Base-by-base conservation (phyloP, 2,329 filamentous ascomycete genomes). In the Curvularia lunata region DNA sequence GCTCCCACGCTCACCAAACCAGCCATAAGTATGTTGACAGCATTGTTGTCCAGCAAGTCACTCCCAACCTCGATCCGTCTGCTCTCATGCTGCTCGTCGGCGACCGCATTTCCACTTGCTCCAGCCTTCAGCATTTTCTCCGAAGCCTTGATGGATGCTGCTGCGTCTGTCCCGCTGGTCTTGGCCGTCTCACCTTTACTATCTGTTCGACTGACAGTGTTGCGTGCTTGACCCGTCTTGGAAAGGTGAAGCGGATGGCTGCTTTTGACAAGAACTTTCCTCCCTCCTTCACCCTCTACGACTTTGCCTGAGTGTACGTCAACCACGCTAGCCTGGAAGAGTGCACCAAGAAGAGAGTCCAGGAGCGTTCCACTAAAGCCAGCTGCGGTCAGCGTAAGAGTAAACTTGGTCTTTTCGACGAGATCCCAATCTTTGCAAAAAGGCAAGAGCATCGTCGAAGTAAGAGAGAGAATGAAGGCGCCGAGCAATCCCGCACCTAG, bases 1-100 rank as follows among this genome's bases (percentile, higher is more conserved):
- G 88, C 90, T 4, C 88, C 86, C 18, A 92, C 64, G 73, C 91
- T 97, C 85, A 96, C 93, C 4, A 83, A 82, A 13, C 86, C 83
- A 0, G 94, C 93, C 94, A 97, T 98, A 55, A 94, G 76, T 56
- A 97, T 86, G 76, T 99, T 99, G 68, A 99, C 92, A 53, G 91
- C 90, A 76, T 99, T 99, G 77, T 99, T 99, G 77, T 96, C 92
- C 56, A 99, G 81, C 60, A 96, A 75, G 73, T 97, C 85, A 79
- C 82, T 65, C 82, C 89, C 77, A 61, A 84, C 89, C 75, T 91
- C 85, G 78, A 79, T 81, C 68, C 85, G 85, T 62, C 80, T 68
- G 40, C 79, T 82, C 56, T 81, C 79, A 42, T 76, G 78, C 55
- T 79, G 73, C 6, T 58, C 59, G 58, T 75, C 74, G 19, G 75